Base-by-base conservation (phyloP, 805 yeast genomes). In the Cyberlindnera saturnus region DNA sequence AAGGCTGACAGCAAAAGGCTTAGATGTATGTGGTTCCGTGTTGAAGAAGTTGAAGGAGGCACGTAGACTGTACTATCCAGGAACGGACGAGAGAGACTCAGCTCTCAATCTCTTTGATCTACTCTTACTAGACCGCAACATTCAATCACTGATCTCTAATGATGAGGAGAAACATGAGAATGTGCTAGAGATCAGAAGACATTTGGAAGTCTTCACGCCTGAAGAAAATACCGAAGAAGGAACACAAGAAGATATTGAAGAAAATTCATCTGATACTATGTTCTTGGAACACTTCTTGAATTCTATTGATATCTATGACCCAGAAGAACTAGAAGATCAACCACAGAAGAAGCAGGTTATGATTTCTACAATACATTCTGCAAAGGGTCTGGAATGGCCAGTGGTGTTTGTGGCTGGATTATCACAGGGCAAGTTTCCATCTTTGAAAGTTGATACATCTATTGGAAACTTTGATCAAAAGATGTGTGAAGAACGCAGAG, bases 311-410 rank as follows among this genome's bases (percentile, higher is more conserved):
- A 49, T 69, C 4, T 65, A 59, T 41, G 52, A 68, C 3, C 55
- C 61, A 29, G 52, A 55, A 3, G 44, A 46, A 6, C 53, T 51
- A 5, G 14, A 31, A 2, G 44, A 66, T 54, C 44, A 23, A 11
- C 41, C 35, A n/a, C 23, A 42, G 3, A 66, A 44, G 4, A 69
- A 65, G 1, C 53, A 52, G n/a, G 71, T 79, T 1, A 63, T 74
- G 0, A 63, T 91, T 0, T 83, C 95, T 0, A 93, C 98, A 0
- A 83, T 91, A 11, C 99, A 91, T 59, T 87, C 89, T 0, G 80
- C 97, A 1, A 91, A 91, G 60, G 99, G 99, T 1, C 68, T 90
- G 2, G 99, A 91, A 59, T 91, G 98, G 97, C 91, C 96, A 0
- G 77, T 86, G 13, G 97, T 91, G 0, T 86, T 87, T 57, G 75